These are phyloP conservation scores for Neurospora sp. DNA, from an alignment of 495 filamentous ascomycete genomes.

Conservation along the genomic window DNA sequence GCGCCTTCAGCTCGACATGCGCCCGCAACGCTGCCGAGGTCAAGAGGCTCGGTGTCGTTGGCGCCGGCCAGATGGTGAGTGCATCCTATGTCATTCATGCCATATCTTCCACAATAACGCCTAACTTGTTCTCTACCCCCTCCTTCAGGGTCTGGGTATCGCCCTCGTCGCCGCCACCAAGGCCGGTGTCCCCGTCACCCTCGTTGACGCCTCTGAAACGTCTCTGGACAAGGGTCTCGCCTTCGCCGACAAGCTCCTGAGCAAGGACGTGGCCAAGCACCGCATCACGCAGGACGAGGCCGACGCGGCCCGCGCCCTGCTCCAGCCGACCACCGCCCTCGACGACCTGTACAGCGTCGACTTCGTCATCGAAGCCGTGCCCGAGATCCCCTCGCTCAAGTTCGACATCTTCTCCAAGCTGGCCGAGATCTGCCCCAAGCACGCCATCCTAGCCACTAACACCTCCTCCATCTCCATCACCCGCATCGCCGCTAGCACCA, in stretches of 20 bases:
- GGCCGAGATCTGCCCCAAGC: conserved; percentile 70
- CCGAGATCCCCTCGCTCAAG: conserved; percentile 84
- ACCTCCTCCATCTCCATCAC: conserved; percentile 97
- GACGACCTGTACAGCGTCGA: conserved; percentile 77
- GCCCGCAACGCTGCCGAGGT: conserved; percentile 56
- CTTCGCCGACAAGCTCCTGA: conserved; percentile 93
- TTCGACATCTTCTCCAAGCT: conserved; percentile 76
- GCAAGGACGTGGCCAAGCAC: conserved; percentile 81
- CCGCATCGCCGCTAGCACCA: conserved; percentile 67
- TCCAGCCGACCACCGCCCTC: conserved; percentile 61
- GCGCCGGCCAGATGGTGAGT: conserved; percentile 90
- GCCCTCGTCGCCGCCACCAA: conserved; percentile 86
- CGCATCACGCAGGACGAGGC: conserved; percentile 71
- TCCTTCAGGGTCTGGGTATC: conserved; percentile 80
- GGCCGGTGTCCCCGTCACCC: conserved; percentile 71
- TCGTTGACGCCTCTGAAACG: conserved; percentile 76
- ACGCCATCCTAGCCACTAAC: conserved; percentile 92
- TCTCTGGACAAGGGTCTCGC: conserved; percentile 85
- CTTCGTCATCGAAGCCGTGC: conserved; percentile 96
- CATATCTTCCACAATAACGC: not conserved
- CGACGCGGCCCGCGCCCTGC: conserved; percentile 53
- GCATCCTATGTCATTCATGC: not conserved
- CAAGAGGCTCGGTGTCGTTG: conserved; percentile 83
- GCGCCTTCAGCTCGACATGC: conserved; percentile 44
- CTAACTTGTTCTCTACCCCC: not conserved